Percentiles rank a stretch among this genome's conserved stretches.
Conservation (phyloP, 805 yeast species). For the Candida fluviatilis region DNA sequence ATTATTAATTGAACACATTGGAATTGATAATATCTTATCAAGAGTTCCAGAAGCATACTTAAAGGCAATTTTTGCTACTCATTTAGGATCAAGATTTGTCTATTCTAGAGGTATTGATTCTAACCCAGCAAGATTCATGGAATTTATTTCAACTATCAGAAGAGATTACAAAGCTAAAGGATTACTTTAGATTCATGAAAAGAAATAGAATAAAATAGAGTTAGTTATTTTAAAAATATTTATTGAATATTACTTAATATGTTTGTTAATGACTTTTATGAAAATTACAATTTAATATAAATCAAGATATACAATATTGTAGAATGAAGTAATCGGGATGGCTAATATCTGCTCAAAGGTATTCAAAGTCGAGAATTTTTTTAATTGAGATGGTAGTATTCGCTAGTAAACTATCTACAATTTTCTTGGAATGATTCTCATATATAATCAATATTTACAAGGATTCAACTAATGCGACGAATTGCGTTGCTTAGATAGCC, state of each 20-base stretch:
- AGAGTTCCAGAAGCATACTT: conserved; percentile 87
- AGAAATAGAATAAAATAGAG: conserved; percentile 1
- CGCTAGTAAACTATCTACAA: too few species aligned
- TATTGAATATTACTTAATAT: background rate
- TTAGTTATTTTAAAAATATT: background rate
- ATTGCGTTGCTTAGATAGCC: too few species aligned
- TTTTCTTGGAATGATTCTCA: too few species aligned
- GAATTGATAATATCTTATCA: conserved; percentile 60
- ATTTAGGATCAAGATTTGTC: conserved; percentile 79
- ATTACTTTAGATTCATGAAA: conserved; percentile 10
- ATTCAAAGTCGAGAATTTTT: too few species aligned
- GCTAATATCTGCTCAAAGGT: too few species aligned
- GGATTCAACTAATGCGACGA: too few species aligned
- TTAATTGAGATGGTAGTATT: too few species aligned
- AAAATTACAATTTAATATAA: background rate
- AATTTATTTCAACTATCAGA: conserved; percentile 57
- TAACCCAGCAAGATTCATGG: conserved; percentile 74
- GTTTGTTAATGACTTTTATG: conserved; percentile 2
- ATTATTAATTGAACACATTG: conserved; percentile 59
- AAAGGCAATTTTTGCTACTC: conserved; percentile 84
- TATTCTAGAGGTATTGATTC: conserved; percentile 77
- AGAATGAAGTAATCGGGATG: too few species aligned
- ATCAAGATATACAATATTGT: background rate
- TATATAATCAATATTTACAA: background rate
- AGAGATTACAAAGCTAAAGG: conserved; percentile 35